These are phyloP conservation scores for Annulohypoxylon nitens DNA, from an alignment of 495 filamentous ascomycete species.

Conservation along the genomic window DNA sequence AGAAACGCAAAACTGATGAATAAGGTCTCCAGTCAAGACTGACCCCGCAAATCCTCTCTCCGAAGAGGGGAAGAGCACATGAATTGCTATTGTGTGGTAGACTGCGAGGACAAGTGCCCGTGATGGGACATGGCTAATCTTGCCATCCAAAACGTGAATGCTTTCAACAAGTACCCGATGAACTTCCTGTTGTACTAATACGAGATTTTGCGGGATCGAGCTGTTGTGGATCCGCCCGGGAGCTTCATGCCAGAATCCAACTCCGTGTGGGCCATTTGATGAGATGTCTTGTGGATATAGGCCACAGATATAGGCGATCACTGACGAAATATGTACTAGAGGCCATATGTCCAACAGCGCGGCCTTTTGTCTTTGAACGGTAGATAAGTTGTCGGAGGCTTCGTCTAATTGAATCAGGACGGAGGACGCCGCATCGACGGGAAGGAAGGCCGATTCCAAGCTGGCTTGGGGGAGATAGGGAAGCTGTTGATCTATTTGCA, in stretches of 20 bases:
- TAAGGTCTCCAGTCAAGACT: conserved; percentile 4
- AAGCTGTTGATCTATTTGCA: conserved; percentile 17
- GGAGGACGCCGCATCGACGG: background rate
- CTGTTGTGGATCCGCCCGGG: conserved; percentile 2
- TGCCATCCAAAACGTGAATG: conserved; percentile 7
- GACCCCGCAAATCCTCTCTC: background rate
- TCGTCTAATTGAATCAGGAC: conserved; percentile 8
- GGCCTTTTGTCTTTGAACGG: conserved; percentile 9
- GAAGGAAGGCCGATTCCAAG: conserved; percentile 12
- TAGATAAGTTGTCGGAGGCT: conserved; percentile 16
- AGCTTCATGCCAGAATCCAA: background rate
- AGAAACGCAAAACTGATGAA: conserved; percentile 8
- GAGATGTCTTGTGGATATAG: conserved; percentile 13
- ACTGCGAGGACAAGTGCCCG: conserved; percentile 16
- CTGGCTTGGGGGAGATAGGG: conserved; percentile 13
- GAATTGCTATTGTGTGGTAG: conserved; percentile 11
- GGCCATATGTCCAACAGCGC: conserved; percentile 17
- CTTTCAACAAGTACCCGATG: conserved; percentile 10
- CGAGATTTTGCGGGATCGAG: conserved; percentile 3
- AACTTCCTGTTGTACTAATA: conserved; percentile 1
- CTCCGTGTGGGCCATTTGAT: background rate
- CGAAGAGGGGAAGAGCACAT: conserved; percentile 5
- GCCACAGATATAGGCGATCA: conserved; percentile 12
- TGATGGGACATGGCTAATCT: conserved; percentile 5
- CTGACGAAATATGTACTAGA: conserved; percentile 9